phyloP scores from a whole-genome alignment of 192 early-diverging fungal species.

The Coemansia sp. region DNA sequence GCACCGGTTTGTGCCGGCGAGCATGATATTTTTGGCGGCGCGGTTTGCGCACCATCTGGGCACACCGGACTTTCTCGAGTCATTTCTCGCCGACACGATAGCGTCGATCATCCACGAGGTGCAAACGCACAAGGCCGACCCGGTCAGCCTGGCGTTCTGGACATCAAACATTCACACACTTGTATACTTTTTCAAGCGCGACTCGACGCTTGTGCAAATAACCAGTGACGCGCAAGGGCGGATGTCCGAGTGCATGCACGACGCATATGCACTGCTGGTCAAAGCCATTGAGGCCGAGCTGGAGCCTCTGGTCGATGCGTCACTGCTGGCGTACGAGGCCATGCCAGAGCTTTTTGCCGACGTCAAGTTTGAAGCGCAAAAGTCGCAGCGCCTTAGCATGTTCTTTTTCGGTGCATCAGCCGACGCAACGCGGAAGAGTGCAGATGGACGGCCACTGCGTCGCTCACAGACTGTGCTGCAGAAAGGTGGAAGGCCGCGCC shows the following conservation, averaged over 20 bases:
- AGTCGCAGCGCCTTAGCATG: constrained; percentile 45
- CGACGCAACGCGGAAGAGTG: constrained; percentile 27
- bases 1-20: constrained; percentile 74
- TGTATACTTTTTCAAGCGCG: constrained; percentile 84
- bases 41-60: constrained; percentile 85
- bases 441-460: constrained; percentile 49
- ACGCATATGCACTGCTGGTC: constrained; percentile 65
- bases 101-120: constrained; percentile 58
- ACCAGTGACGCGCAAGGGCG: constrained; percentile 72
- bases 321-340: constrained; percentile 69
- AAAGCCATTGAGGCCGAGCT: constrained; percentile 64
- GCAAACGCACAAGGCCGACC: constrained; percentile 56
- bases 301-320: constrained; percentile 64
- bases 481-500: constrained; percentile 26
- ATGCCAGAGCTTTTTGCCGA: constrained; percentile 63
- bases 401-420: constrained; percentile 44
- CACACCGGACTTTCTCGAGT: constrained; percentile 68
- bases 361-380: constrained; percentile 47
- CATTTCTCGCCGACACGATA: constrained; percentile 63
- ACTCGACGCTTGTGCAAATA: constrained; percentile 67
- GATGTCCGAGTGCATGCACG: constrained; percentile 80
- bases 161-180: constrained; percentile 81
- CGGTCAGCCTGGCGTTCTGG: constrained; percentile 75
- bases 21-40: constrained; percentile 83
- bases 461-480: constrained; percentile 41